Percentiles rank a stretch among this genome's conserved stretches.
Conservation (phyloP, 2,329 filamentous ascomycete genomes). For the Aureobasidium sp. region DNA sequence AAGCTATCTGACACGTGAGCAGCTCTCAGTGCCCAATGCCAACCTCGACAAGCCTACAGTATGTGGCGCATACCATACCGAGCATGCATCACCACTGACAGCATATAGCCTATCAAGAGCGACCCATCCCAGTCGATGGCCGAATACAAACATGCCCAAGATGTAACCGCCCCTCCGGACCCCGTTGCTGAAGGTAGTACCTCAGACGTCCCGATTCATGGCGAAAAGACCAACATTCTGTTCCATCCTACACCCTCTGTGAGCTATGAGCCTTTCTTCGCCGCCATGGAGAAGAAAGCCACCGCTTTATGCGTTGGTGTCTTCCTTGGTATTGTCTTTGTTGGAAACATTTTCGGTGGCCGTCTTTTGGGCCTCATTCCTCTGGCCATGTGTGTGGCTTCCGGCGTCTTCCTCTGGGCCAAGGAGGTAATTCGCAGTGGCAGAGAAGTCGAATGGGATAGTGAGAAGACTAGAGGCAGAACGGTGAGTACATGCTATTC, state of each 20-base stretch:
- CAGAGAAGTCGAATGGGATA: conserved; percentile 77
- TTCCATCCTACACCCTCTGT: conserved; percentile 91
- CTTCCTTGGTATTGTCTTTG: conserved; percentile 63
- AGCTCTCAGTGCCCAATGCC: conserved; percentile 82
- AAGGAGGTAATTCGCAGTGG: conserved; percentile 80
- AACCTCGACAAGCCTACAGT: conserved; percentile 70
- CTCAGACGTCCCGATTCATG: conserved; percentile 89
- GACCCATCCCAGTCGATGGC: conserved; percentile 62
- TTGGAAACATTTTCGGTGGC: conserved; percentile 75
- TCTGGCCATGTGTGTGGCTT: conserved; percentile 62
- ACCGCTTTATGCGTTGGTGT: conserved; percentile 63
- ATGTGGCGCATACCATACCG: conserved; percentile 22
- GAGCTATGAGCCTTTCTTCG: conserved; percentile 84
- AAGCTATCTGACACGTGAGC: conserved; percentile 13
- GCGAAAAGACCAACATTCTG: conserved; percentile 91
- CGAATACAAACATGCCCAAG: conserved; percentile 79
- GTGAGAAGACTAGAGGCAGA: conserved; percentile 76
- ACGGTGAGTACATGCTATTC: conserved; percentile 43
- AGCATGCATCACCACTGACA: neutral
- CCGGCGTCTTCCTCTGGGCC: conserved; percentile 80
- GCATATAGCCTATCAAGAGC: conserved; percentile 55
- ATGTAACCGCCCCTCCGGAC: conserved; percentile 84
- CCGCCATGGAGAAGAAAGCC: conserved; percentile 65
- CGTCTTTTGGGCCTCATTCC: conserved; percentile 69
- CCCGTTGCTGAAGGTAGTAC: conserved; percentile 75